phyloP scores from a whole-genome alignment of 2,329 filamentous ascomycete species.

The Grosmannia huntii region DNA sequence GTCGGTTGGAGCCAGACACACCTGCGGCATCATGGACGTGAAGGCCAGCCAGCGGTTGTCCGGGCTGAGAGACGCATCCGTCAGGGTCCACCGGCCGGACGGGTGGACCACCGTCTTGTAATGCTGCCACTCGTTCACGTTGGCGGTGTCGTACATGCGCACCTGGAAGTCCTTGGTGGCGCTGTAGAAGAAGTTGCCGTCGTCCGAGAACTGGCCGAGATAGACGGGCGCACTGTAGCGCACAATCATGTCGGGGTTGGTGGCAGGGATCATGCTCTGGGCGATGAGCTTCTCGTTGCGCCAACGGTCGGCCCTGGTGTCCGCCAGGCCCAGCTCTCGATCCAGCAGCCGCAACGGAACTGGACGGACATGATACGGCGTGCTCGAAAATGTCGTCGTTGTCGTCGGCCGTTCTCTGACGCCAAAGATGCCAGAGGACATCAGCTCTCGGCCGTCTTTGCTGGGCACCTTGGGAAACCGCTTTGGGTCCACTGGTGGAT shows the following conservation, averaged over 20 bases:
- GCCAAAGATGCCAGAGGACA: constrained; percentile 75
- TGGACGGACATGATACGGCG: constrained; percentile 3
- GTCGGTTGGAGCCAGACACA: constrained; percentile 79
- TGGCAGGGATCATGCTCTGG: constrained; percentile 64
- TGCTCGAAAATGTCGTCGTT: not conserved
- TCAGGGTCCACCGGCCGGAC: constrained; percentile 88
- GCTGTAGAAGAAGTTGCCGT: constrained; percentile 94
- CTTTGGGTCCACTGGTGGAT: constrained; percentile 32
- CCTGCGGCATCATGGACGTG: constrained; percentile 71
- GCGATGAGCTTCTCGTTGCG: constrained; percentile 53
- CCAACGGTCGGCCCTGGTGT: constrained; percentile 22
- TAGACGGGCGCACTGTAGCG: constrained; percentile 81
- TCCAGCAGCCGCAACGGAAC: constrained; percentile 63
- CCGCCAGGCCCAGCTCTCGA: constrained; percentile 65
- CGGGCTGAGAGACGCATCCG: constrained; percentile 79
- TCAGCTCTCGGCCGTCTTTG: constrained; percentile 60
- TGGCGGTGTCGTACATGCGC: constrained; percentile 94
- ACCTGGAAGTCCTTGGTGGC: constrained; percentile 89
- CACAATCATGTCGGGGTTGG: constrained; percentile 71
- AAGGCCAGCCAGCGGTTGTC: constrained; percentile 90
- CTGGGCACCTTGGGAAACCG: constrained; percentile 77
- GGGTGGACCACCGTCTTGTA: constrained; percentile 85
- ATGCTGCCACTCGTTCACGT: constrained; percentile 89
- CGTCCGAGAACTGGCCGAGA: constrained; percentile 90
- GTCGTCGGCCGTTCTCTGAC: constrained; percentile 36